Conservation (phyloP, 768 basidiomycete genomes). For the Macrolepiota fuliginosa region DNA sequence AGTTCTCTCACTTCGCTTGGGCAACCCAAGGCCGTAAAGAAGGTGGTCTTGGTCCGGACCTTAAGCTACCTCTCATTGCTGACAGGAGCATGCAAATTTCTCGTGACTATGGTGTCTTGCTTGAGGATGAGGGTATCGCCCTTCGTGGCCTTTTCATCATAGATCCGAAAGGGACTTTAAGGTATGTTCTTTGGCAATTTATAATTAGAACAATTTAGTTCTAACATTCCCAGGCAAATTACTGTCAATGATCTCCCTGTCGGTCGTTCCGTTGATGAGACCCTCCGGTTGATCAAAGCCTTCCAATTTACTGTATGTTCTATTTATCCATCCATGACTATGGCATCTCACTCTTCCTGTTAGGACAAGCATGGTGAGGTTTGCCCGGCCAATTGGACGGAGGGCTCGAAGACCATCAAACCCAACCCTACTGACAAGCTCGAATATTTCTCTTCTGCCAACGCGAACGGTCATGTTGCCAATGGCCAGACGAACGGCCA, state of each 20-base stretch:
- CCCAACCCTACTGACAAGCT: conserved; percentile 68
- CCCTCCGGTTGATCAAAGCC: conserved; percentile 85
- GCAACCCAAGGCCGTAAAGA: conserved; percentile 75
- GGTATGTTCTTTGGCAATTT: conserved; percentile 31
- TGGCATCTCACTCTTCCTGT: neutral
- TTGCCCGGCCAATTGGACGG: conserved; percentile 89
- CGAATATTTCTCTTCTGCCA: conserved; percentile 62
- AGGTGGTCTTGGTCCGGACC: conserved; percentile 87
- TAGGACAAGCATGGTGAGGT: conserved; percentile 90
- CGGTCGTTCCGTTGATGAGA: conserved; percentile 94
- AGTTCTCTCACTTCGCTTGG: conserved; percentile 89
- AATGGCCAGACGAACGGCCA: conserved; percentile 21
- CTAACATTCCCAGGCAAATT: conserved; percentile 54
- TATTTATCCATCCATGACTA: neutral
- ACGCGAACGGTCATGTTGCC: conserved; percentile 31
- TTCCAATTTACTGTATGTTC: conserved; percentile 82
- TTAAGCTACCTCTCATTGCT: conserved; percentile 80
- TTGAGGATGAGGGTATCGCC: conserved; percentile 86
- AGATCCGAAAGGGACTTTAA: conserved; percentile 76
- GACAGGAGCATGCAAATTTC: conserved; percentile 79
- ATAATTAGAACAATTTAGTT: conserved; percentile 8
- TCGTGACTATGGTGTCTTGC: conserved; percentile 82
- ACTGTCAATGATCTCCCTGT: conserved; percentile 93
- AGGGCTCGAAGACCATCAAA: conserved; percentile 81
- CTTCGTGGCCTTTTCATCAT: conserved; percentile 87